Percentiles rank a stretch among this genome's conserved stretches.
Evolutionary conservation across 805 yeast species (phyloP).

Genomic region (Candida awuae): DNA sequence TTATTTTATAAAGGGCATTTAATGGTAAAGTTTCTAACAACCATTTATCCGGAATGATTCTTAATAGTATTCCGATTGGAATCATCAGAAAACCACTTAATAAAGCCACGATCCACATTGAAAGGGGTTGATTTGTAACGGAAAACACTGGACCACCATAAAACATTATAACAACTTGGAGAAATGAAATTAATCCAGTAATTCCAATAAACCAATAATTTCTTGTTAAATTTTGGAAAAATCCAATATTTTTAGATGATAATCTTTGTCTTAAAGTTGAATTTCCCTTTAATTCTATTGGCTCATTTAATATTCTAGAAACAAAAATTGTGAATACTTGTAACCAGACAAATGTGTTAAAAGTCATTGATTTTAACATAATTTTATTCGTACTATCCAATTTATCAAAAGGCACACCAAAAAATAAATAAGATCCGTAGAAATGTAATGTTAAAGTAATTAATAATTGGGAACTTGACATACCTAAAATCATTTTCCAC

Average conservation of each 20-base stretch:
- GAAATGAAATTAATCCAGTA: slow-evolving; percentile 65
- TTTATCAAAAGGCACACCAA: slow-evolving; percentile 18
- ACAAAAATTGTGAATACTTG: slow-evolving; percentile 92
- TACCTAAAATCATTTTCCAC: slow-evolving; percentile 98
- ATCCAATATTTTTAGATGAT: slow-evolving; percentile 60
- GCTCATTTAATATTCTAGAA: slow-evolving; percentile 85
- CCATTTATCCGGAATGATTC: slow-evolving; percentile 80
- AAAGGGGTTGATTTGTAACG: slow-evolving; percentile 64
- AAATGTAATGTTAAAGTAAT: slow-evolving; percentile 79
- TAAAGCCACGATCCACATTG: slow-evolving; percentile 86
- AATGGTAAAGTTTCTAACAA: slow-evolving; percentile 60
- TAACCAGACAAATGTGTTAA: slow-evolving; percentile 95
- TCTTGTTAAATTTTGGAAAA: slow-evolving; percentile 72
- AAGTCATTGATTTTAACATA: slow-evolving; percentile 75
- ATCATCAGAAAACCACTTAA: slow-evolving; percentile 72
- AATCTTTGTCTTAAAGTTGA: slow-evolving; percentile 49
- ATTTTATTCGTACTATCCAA: slow-evolving; percentile 38
- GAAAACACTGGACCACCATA: slow-evolving; percentile 97
- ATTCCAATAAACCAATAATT: slow-evolving; percentile 77
- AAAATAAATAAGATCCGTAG: slow-evolving; percentile 60
- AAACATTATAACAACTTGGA: slow-evolving; percentile 86
- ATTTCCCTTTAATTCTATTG: slow-evolving; percentile 44
- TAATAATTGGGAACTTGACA: slow-evolving; percentile 66
- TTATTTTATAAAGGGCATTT: slow-evolving; percentile 32
- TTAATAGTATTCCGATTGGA: slow-evolving; percentile 69